These are phyloP conservation scores for Fusarium avenaceum DNA, from an alignment of 2,329 filamentous ascomycete species.

Conservation along the genomic window DNA sequence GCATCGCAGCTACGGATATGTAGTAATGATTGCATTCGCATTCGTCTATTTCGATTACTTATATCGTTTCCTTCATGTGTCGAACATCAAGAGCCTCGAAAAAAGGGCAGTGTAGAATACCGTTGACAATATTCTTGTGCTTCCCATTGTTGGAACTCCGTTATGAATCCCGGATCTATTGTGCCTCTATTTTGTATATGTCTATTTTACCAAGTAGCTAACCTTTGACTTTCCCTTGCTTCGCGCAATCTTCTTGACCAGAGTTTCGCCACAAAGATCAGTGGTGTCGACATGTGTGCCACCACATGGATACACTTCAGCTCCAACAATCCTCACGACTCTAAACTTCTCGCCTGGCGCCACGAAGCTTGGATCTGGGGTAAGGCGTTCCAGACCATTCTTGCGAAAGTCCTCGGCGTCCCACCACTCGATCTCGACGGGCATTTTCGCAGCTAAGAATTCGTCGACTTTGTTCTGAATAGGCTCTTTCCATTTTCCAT, in stretches of 20 bases:
- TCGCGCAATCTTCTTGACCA: conserved; percentile 73
- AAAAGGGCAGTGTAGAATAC: no score
- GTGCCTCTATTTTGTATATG: no score
- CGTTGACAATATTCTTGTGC: no score
- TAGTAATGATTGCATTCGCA: no score
- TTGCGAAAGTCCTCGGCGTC: conserved; percentile 70
- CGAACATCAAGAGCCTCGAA: no score
- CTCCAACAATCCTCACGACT: conserved; percentile 77
- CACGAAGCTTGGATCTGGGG: conserved; percentile 60
- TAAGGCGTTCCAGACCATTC: conserved; percentile 68
- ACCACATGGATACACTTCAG: conserved; percentile 79
- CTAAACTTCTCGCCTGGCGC: conserved; percentile 66
- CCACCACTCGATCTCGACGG: conserved; percentile 75
- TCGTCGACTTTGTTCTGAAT: conserved; percentile 75
- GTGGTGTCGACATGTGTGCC: conserved; percentile 78
- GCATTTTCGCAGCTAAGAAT: conserved; percentile 67
- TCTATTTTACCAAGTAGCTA: conserved; percentile 42
- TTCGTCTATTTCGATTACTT: no score
- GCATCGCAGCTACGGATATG: no score
- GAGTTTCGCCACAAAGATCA: conserved; percentile 69
- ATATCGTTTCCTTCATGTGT: no score
- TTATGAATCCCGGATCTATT: no score
- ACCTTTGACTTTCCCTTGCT: conserved; percentile 46
- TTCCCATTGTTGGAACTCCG: no score
- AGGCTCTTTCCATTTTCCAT: conserved; percentile 69